Evolutionary conservation across 805 yeast species (phyloP), one percentile per base, ranked within the genome.

Genomic region (Sugiyamaella lignohabitans): DNA sequence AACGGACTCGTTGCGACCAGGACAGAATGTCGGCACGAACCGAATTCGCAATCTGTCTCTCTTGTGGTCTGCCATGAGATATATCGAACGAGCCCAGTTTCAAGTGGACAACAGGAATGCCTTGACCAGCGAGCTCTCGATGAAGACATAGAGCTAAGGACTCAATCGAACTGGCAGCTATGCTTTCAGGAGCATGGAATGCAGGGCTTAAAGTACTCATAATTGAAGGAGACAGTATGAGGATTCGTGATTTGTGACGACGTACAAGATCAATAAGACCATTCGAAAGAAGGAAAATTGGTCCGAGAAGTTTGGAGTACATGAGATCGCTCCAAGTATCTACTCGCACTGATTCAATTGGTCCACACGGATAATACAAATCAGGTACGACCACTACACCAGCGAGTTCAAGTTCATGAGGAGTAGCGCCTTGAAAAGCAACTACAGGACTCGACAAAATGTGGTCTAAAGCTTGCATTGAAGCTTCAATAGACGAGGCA

Each of bases 371-470:
- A 63, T 76, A 81, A 56, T 72, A 77, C 47, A 81, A 71, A 54
- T 79, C 84, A 0, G 95, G 95, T 2, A 86, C 67, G 37, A 85
- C 69, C 5, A 87, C 63, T 16, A 84, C 79, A 2, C 85, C 86
- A n/a, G 74, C 73, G 18, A 87, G 70, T 42, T 70, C 66, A 52
- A 83, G 73, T 37, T 61, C 67, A 54, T 78, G 84, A 10, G 82
- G 72, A 14, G 67, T 64, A 0, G 82, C 81, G 4, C 80, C 80
- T 5, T 73, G 69, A 56, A 82, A 78, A 2, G 87, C 81, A 4
- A 72, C 63, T 35, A 76, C 82, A 6, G 80, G 80, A 2, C 74
- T 63, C 30, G 70, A 71, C 23, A 84, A 67, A 19, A 78, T 57
- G 1, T 66, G 65, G 38, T 72, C 70, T 48, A 86, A 71, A 49